Evolutionary conservation across 2,329 filamentous ascomycete genomes (phyloP), one percentile per base, ranked within the genome.

Genomic region (Fusarium sp.): DNA sequence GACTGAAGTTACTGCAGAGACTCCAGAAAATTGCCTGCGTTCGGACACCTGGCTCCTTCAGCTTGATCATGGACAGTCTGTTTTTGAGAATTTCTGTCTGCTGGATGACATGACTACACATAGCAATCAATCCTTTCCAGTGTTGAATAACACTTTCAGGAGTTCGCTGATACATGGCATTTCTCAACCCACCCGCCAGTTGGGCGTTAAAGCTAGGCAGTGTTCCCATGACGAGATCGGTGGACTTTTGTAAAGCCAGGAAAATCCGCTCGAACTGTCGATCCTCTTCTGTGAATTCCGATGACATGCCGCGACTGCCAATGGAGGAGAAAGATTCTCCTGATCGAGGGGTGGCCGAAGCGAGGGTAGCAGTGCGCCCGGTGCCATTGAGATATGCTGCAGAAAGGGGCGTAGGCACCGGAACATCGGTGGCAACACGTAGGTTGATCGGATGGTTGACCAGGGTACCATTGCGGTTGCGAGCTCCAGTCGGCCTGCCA

Each of bases 241-340:
- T 90, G 1, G 93, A 92, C 56, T 86, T 87, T 47, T 90, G 89
- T 25, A 97, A 83, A 47, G 92, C 91, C 34, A 93, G 77, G 81
- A 93, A 97, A 23, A 98, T 93, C 66, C 85, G 88, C 68, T 97
- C 94, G 71, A 97, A 97, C 28, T 90, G 87, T 18, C 88, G 86
- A 72, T 97, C 93, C 68, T 97, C 93, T 69, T 93, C 92, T 4
- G 87, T 87, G 51, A 90, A 88, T 53, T 93, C 92, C 12, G 88
- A 78, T 43, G 86, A 83, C 30, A 83, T 82, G 56, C 84, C 76
- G 28, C 77, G 78, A 23, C 73, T 78, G 32, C 84, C 83, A 6
- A 84, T 82, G 0, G 90, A 89, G 3, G 84, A 86, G 77, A 96
- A 97, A 0, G 92, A 93, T 74, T 97, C 93, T 45, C 91, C 92